These are phyloP conservation scores for Arctostaphylos glauca DNA, from an alignment of 148 eudicot genomes.

Conservation along the genomic window DNA sequence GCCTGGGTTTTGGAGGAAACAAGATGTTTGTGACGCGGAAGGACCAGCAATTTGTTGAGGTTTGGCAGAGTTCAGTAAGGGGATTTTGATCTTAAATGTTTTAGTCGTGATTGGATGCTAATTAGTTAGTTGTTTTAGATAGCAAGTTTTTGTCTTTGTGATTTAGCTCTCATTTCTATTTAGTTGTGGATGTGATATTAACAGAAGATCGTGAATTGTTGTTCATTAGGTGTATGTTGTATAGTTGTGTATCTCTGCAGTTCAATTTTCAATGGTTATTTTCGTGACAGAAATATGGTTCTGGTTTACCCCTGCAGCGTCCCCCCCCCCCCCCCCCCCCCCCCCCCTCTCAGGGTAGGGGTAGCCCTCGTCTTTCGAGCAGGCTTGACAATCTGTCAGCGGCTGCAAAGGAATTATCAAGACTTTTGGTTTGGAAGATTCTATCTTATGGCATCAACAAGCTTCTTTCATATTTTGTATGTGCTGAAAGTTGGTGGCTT, in stretches of 20 bases:
- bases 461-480: not conserved
- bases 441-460: no score
- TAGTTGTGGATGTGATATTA: not conserved
- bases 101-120: not conserved
- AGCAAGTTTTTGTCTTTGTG: not conserved
- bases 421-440: no score
- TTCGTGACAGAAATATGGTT: not conserved
- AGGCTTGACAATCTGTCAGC: no score
- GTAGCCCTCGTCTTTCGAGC: no score
- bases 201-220: not conserved
- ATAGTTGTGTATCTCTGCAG: not conserved
- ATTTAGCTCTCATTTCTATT: not conserved
- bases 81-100: slow-evolving; percentile 27
- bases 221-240: not conserved
- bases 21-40: slow-evolving; percentile 85
- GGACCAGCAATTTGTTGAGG: slow-evolving; percentile 73
- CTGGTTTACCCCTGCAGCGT: no score
- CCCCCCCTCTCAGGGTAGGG: no score
- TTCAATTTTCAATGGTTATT: not conserved
- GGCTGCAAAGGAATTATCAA: no score
- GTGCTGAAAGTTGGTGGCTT: not conserved
- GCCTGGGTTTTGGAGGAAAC: slow-evolving; percentile 75
- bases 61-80: slow-evolving; percentile 66
- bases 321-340: no score
- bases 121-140: not conserved